Evolutionary conservation across 1,284 basidiomycete genomes (phyloP).

Genomic region (Pyrrhoderma lamaoense): DNA sequence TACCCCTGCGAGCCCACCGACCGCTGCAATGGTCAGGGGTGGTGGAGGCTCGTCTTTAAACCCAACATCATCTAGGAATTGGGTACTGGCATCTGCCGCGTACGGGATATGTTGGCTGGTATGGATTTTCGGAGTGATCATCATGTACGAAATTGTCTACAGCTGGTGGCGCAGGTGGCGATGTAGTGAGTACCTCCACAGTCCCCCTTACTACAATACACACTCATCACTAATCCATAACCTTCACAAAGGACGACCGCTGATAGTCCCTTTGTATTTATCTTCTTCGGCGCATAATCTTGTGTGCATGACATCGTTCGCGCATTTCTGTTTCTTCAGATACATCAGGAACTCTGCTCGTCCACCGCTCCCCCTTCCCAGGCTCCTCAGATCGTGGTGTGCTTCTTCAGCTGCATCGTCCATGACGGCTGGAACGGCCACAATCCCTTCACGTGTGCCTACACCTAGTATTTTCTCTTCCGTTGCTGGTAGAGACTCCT

Average conservation of each 20-base stretch:
- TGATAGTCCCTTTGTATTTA: conserved; percentile 74
- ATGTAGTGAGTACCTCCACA: conserved; percentile 50
- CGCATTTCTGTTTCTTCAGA: conserved; percentile 75
- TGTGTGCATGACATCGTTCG: conserved; percentile 69
- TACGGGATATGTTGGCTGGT: conserved; percentile 72
- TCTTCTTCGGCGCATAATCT: conserved; percentile 70
- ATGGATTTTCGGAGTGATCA: conserved; percentile 69
- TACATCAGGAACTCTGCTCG: conserved; percentile 68
- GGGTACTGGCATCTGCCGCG: conserved; percentile 70
- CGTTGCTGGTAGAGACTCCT: conserved; percentile 1
- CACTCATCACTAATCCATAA: background rate
- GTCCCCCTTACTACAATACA: background rate
- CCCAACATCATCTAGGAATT: conserved; percentile 51
- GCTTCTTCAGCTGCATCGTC: conserved; percentile 11
- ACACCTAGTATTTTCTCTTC: conserved; percentile 14
- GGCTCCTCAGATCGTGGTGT: conserved; percentile 9
- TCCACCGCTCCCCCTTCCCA: conserved; percentile 20
- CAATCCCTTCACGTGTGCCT: conserved; percentile 9
- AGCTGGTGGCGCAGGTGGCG: conserved; percentile 62
- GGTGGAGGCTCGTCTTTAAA: background rate
- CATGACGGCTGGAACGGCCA: background rate
- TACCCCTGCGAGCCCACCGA: conserved; percentile 55
- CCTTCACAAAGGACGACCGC: conserved; percentile 57
- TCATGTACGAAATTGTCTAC: conserved; percentile 75
- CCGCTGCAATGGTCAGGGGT: conserved; percentile 21